Evolutionary conservation across 2,329 filamentous ascomycete species (phyloP).

Genomic region (Fusarium sp.): DNA sequence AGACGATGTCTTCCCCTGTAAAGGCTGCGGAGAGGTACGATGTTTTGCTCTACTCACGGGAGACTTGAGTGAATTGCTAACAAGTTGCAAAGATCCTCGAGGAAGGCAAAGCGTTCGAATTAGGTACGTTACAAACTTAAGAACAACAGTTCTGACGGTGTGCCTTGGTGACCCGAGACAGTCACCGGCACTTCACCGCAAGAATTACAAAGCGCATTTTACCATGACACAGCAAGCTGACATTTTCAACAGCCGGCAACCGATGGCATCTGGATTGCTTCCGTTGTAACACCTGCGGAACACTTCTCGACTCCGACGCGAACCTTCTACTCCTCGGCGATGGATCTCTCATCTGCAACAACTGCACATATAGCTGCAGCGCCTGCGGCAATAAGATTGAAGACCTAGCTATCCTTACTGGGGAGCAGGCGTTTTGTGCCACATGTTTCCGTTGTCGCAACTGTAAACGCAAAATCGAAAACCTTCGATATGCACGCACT

Average conservation of each 20-base stretch:
- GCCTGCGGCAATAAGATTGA: constrained; percentile 98
- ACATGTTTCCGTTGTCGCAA: constrained; percentile 98
- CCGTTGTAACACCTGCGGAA: constrained; percentile 94
- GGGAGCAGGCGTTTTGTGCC: constrained; percentile 97
- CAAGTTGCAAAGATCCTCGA: constrained; percentile 79
- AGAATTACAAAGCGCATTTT: constrained; percentile 12
- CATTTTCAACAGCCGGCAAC: constrained; percentile 76
- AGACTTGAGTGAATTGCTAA: constrained; percentile 31
- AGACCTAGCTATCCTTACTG: constrained; percentile 95
- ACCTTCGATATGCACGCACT: constrained; percentile 94
- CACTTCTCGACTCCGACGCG: constrained; percentile 96
- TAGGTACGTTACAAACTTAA: constrained; percentile 71
- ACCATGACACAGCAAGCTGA: constrained; percentile 44
- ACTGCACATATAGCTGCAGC: constrained; percentile 98
- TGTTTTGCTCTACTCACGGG: constrained; percentile 1
- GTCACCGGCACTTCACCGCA: constrained; percentile 25
- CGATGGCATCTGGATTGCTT: constrained; percentile 99
- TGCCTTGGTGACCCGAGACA: not conserved
- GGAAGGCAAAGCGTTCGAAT: constrained; percentile 97
- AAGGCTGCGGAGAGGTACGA: constrained; percentile 89
- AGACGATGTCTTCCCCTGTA: constrained; percentile 89
- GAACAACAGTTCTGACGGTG: not conserved
- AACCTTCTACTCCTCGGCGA: constrained; percentile 97
- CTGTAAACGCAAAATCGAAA: constrained; percentile 99
- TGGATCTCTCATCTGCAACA: constrained; percentile 98